Evolutionary conservation across 371 early-diverging fungal species (phyloP), one percentile per base, ranked within the genome.

Genomic region (Quaeritorhiza haematococci): DNA sequence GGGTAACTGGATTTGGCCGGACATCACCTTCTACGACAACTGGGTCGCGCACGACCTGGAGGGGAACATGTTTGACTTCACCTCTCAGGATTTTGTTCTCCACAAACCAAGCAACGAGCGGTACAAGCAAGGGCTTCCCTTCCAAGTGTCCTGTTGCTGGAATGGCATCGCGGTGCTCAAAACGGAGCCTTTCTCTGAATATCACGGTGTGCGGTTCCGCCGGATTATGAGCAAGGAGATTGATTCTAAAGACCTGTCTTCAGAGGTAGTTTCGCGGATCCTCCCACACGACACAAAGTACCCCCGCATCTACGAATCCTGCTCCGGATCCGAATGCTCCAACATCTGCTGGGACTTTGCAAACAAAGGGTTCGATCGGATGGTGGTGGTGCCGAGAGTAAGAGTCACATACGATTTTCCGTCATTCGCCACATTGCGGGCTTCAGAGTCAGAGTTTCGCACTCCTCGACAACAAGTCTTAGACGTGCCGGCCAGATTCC

Each of bases 81-180:
- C n/a, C 7, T 27, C 46, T 10, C 27, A 27, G 46, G 46, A 45
- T 45, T 7, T 21, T 45, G n/a, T 45, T 33, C 34, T 33, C 54
- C 49, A 21, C 33, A 50, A 32, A 62, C 60, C 0, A 68, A 73
- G 47, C 28, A 34, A 17, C 21, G 26, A 7, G 61, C 62, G 30
- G 52, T 53, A 68, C 24, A 10, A 45, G 17, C 27, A 43, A 26
- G 48, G 46, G 41, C 52, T 62, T 8, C 81, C 78, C 6, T 64
- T 67, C 43, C 75, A 80, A 50, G 73, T 64, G 21, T 69, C 68
- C 41, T 78, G 79, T 50, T 78, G 76, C 55, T 78, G 78, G 80
- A 80, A 80, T 54, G 79, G 79, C 30, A 47, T 64, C 34, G 66
- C 71, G 0, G 68, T 78, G 8, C 47, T 80, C 4, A 65, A 72